Evolutionary conservation across 2,329 filamentous ascomycete genomes (phyloP), one percentile per base, ranked within the genome.

Genomic region (Hypoxylon sp.): DNA sequence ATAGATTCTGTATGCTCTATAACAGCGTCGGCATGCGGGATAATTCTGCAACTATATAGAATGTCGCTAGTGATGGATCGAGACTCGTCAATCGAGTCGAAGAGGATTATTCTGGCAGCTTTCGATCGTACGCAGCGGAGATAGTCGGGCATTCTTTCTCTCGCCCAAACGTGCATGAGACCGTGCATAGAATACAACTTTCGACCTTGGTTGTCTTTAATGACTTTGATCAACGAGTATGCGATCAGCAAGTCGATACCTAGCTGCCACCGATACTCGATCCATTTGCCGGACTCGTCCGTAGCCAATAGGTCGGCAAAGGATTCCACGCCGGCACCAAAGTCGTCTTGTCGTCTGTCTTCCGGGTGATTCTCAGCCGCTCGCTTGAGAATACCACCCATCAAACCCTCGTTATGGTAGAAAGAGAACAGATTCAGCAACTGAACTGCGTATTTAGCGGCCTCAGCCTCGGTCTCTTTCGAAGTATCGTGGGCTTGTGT

Each of bases 381-480:
- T 5, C 69, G 19, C 2, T 29, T 3, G 10, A 79, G 48, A 1
- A 75, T 74, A 0, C 39, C 24, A 0, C 52, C 26, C 0, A 71
- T 59, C 0, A 77, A 31, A 1, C 63, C 62, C 19, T 77, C 72
- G 9, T 78, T 71, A 29, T 78, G 73, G 24, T 74, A 79, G 65
- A 79, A 80, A 14, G 67, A 74, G 6, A 78, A 65, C 0, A 77
- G 24, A 11, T 55, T 67, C 1, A 79, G 59, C 0, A 79, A 48
- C 8, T 76, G 70, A 0, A 79, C 59, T 0, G 78, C 77, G 1
- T 62, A 66, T 4, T 51, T 31, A 2, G 73, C 75, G 3, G 60
- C 53, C 0, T 44, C 37, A 0, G 68, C 74, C 4, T 37, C 22
- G 0, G 35, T 1, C 9, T n/a, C 13, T 9, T 67, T 19, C 0